Evolutionary conservation across 345 rosid genomes (phyloP).

Genomic region (Kernera saxatilis): DNA sequence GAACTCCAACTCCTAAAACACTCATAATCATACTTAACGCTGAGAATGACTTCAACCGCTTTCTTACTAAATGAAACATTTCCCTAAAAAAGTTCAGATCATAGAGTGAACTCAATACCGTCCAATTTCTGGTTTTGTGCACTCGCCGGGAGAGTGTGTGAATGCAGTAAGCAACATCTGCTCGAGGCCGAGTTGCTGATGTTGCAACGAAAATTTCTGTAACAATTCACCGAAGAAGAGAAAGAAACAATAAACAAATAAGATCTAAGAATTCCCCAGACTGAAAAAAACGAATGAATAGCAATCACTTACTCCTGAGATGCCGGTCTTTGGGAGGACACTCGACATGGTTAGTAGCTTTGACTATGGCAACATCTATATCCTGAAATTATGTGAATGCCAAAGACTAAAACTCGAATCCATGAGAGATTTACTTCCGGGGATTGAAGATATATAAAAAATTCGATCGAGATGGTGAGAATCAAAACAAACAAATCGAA

Average conservation of each 20-base stretch:
- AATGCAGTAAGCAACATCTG: slow-evolving; percentile 89
- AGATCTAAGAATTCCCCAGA: not conserved
- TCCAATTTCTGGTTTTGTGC: slow-evolving; percentile 85
- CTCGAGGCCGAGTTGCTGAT: slow-evolving; percentile 72
- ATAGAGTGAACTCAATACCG: slow-evolving; percentile 22
- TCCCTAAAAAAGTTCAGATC: not conserved
- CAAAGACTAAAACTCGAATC: slow-evolving; percentile 17
- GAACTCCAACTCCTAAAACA: not conserved
- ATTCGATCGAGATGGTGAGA: not conserved
- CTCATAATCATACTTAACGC: not conserved
- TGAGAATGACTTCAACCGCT: not conserved
- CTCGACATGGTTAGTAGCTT: slow-evolving; percentile 93
- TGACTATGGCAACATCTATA: slow-evolving; percentile 82
- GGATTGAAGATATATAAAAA: not conserved
- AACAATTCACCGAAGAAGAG: not conserved
- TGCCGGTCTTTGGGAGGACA: slow-evolving; percentile 84
- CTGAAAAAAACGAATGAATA: not conserved
- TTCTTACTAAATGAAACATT: not conserved
- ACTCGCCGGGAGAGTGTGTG: slow-evolving; percentile 71
- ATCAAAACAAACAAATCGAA: not conserved
- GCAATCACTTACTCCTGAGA: slow-evolving; percentile 46
- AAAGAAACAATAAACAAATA: not conserved
- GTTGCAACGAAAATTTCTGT: slow-evolving; percentile 72
- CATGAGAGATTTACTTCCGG: not conserved
- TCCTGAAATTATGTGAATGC: slow-evolving; percentile 37